Conservation (phyloP, 768 basidiomycete species). For the Pleurotus cornucopiae region DNA sequence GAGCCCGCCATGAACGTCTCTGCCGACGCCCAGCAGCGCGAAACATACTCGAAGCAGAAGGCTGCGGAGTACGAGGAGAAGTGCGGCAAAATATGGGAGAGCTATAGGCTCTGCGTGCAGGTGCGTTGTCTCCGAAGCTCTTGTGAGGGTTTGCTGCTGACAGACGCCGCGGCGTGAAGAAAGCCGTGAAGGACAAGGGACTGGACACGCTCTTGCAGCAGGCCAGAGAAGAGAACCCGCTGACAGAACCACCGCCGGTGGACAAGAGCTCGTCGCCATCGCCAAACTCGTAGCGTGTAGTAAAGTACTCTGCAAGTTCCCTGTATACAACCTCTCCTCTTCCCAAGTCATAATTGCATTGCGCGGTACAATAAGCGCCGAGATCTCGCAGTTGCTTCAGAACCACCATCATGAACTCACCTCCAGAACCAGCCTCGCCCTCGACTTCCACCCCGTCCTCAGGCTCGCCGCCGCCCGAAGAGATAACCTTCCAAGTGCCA, state of each 20-base stretch:
- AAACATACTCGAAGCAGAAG: constrained; percentile 67
- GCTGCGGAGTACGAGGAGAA: constrained; percentile 84
- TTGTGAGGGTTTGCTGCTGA: not conserved
- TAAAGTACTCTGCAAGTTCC: not conserved
- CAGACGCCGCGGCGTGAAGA: constrained; percentile 34
- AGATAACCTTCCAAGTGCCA: constrained; percentile 25
- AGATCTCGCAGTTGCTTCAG: not conserved
- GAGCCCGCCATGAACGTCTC: constrained; percentile 63
- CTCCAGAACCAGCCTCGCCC: constrained; percentile 35
- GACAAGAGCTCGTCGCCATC: not conserved
- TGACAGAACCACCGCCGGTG: constrained; percentile 52
- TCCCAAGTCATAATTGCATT: not conserved
- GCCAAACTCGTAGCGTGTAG: not conserved
- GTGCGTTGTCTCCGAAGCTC: constrained; percentile 39
- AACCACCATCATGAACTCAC: constrained; percentile 31
- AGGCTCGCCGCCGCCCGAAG: constrained; percentile 40
- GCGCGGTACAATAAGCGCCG: not conserved
- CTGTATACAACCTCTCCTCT: not conserved
- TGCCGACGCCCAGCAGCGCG: constrained; percentile 38
- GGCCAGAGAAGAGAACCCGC: constrained; percentile 75
- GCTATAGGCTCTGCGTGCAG: constrained; percentile 79
- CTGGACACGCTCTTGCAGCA: constrained; percentile 73
- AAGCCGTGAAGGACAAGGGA: constrained; percentile 75
- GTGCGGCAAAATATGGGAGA: constrained; percentile 80
- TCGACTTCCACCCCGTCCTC: constrained; percentile 37